A percentile compares a stretch with the other conserved stretches of the same genome.
These are phyloP conservation scores for Candolleomyces efflorescens DNA, from an alignment of 768 basidiomycete species.

Conservation along the genomic window DNA sequence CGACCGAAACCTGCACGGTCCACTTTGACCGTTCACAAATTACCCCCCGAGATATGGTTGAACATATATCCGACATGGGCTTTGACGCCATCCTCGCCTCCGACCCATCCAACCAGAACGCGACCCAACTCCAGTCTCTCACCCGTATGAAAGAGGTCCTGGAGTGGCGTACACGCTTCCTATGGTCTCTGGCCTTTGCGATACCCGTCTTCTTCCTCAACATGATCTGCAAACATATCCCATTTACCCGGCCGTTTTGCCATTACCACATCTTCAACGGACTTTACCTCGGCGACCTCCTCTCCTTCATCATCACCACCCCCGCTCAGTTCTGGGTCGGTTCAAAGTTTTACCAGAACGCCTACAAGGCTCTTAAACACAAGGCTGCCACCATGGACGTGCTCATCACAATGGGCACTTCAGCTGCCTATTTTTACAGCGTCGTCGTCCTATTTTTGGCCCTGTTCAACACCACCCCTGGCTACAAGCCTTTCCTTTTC, in stretches of 20 bases:
- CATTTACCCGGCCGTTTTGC: conserved; percentile 52
- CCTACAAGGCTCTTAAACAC: conserved; percentile 90
- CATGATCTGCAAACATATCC: conserved; percentile 77
- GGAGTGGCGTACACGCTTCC: conserved; percentile 81
- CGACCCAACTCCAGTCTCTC: conserved; percentile 81
- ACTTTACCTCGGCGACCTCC: conserved; percentile 77
- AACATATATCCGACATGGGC: conserved; percentile 82
- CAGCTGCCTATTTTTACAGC: conserved; percentile 92
- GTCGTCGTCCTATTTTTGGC: conserved; percentile 64
- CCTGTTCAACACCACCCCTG: conserved; percentile 55
- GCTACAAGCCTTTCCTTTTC: conserved; percentile 81
- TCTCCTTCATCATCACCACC: conserved; percentile 74
- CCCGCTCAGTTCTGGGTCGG: conserved; percentile 95
- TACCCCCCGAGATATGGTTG: conserved; percentile 84
- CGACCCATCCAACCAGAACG: conserved; percentile 58
- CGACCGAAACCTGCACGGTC: conserved; percentile 72
- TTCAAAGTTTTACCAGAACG: conserved; percentile 78
- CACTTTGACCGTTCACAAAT: conserved; percentile 70
- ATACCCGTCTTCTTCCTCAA: conserved; percentile 90
- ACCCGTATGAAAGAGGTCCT: conserved; percentile 87
- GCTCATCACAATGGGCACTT: conserved; percentile 91
- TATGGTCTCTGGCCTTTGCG: conserved; percentile 73
- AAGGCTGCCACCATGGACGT: conserved; percentile 96
- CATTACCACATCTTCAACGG: conserved; percentile 52
- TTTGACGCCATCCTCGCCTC: conserved; percentile 80